Base-by-base conservation (phyloP, 2,329 filamentous ascomycete species). In the Penicillium sp. region DNA sequence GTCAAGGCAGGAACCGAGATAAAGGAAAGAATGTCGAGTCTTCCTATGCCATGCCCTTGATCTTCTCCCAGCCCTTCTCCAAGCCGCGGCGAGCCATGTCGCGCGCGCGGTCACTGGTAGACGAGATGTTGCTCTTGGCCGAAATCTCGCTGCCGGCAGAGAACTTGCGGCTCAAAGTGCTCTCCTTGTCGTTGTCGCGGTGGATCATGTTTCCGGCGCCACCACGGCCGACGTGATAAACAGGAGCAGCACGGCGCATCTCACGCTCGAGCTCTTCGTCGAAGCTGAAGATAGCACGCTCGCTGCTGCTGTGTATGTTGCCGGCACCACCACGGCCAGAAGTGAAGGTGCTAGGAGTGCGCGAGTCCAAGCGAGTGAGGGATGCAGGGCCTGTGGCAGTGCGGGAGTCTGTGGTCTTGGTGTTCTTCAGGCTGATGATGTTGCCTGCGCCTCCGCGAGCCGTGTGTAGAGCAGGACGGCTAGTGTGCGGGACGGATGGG, bases 281-380 rank as follows among this genome's bases (percentile, higher is more conserved):
- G 76, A 89, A 89, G 75, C 83, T 85, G 81, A 89, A 89, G 73
- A 89, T 88, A 71, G 84, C 81, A 46, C 85, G 81, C 68, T 88
- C 84, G 64, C 75, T 77, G 71, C 77, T 78, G 69, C 70, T 75
- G 77, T 84, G 81, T 65, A 86, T 77, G 71, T 86, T 87, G 65
- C 85, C 85, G 17, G 82, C 83, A 49, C 85, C 84, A 58, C 85
- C 85, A 53, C 84, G 83, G 61, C 85, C 84, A 41, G 80, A 77
- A 31, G 69, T 77, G 74, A 77, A 81, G 55, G 73, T 73, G 30
- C 70, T 57, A 68, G 81, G 70, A 62, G 74, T 56, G 57, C 79
- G 81, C 38, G 77, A 78, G 66, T 81, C 76, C 61, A 86, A 81
- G 59, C 80, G 79, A 56, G 83, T 76, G 66, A 81, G 76, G 0